Evolutionary conservation across 352 stramenopile species (phyloP).

Genomic region (Pythium guiyangense): DNA sequence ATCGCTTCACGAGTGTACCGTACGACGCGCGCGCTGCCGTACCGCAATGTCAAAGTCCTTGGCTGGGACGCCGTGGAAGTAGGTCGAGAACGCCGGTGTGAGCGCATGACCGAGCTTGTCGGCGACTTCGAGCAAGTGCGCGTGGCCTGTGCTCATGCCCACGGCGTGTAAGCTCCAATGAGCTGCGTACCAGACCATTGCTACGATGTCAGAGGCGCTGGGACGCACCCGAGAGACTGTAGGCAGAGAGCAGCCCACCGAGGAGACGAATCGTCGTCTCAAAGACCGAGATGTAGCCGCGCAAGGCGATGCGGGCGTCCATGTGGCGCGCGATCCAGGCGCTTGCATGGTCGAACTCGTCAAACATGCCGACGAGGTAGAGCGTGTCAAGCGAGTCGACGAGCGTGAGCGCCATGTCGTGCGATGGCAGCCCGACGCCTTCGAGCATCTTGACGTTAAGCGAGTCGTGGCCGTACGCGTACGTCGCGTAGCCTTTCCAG

Average conservation of each 20-base stretch:
- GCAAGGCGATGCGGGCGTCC: slow-evolving; percentile 59
- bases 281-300: slow-evolving; percentile 68
- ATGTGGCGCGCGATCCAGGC: slow-evolving; percentile 64
- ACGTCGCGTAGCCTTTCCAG: slow-evolving; percentile 72
- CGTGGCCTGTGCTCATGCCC: slow-evolving; percentile 22
- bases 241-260: slow-evolving; percentile 65
- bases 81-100: slow-evolving; percentile 47
- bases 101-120: slow-evolving; percentile 60
- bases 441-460: slow-evolving; percentile 61
- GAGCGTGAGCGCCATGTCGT: slow-evolving; percentile 78
- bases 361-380: slow-evolving; percentile 71
- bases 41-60: slow-evolving; percentile 71
- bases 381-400: slow-evolving; percentile 79
- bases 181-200: too few species aligned
- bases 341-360: slow-evolving; percentile 66
- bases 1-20: too few species aligned
- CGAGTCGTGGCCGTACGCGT: slow-evolving; percentile 69
- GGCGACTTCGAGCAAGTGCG: slow-evolving; percentile 51
- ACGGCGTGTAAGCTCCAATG: background rate
- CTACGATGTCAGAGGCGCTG: background rate
- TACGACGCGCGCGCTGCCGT: background rate
- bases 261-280: slow-evolving; percentile 79
- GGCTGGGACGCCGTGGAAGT: slow-evolving; percentile 48
- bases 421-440: slow-evolving; percentile 41
- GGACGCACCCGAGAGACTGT: slow-evolving; percentile 45